These are phyloP conservation scores for Lactarius indigo DNA, from an alignment of 768 basidiomycete species.

Conservation along the genomic window DNA sequence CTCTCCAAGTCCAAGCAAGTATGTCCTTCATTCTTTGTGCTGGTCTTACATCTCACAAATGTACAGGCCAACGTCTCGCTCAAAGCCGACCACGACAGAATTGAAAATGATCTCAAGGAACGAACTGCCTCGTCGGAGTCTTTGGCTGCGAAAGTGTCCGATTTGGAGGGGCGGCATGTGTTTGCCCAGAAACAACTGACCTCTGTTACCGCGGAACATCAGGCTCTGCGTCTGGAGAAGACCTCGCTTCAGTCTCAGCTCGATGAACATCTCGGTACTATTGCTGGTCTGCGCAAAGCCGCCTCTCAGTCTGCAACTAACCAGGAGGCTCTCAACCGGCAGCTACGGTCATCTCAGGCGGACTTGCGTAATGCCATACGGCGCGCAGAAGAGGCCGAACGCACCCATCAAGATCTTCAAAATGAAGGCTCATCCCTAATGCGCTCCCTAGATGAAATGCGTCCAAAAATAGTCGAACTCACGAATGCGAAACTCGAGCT, in stretches of 20 bases:
- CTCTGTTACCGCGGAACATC: conserved; percentile 44
- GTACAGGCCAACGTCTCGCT: conserved; percentile 51
- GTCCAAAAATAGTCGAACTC: conserved; percentile 79
- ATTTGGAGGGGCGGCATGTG: conserved; percentile 42
- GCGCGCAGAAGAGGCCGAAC: conserved; percentile 73
- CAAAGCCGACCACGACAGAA: conserved; percentile 57
- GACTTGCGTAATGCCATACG: conserved; percentile 62
- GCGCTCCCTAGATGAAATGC: conserved; percentile 81
- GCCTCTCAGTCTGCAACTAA: conserved; percentile 54
- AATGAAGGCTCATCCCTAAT: conserved; percentile 74
- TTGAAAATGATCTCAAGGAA: conserved; percentile 46
- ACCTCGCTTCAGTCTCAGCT: conserved; percentile 47
- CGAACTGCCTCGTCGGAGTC: conserved; percentile 43
- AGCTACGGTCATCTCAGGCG: conserved; percentile 57
- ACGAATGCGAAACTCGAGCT: conserved; percentile 69
- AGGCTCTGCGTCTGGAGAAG: conserved; percentile 48
- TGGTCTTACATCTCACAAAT: conserved; percentile 10
- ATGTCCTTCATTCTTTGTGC: conserved; percentile 21
- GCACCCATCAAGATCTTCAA: conserved; percentile 67
- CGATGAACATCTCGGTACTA: conserved; percentile 42
- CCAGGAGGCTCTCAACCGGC: conserved; percentile 48
- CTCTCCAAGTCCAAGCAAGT: conserved; percentile 78
- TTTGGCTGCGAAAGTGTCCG: conserved; percentile 46
- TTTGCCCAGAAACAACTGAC: conserved; percentile 43
- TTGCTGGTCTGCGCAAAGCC: conserved; percentile 56